Evolutionary conservation across 202 grass and related monocot genomes (phyloP).

Genomic region (Setaria italica): DNA sequence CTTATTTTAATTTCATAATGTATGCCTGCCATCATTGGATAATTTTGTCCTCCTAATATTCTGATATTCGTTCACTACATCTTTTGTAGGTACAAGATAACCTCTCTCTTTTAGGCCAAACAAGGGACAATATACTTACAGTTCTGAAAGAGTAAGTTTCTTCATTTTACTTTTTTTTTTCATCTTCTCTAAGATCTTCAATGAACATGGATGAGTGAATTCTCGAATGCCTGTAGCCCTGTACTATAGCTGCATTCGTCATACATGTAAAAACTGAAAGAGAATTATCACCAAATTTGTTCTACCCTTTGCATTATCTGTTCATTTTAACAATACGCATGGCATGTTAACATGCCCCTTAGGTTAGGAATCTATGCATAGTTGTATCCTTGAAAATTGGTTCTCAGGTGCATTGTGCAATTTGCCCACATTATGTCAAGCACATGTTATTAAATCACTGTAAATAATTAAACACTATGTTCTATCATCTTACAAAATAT

Average conservation of each 20-base stretch:
- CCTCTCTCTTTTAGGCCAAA: constrained; percentile 70
- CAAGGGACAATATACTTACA: constrained; percentile 75
- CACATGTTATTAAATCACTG: neutral
- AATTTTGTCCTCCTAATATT: constrained; percentile 4
- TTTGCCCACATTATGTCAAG: neutral
- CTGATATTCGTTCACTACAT: constrained; percentile 7
- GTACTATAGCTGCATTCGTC: neutral
- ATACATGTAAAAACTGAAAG: constrained; percentile 6
- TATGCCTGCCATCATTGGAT: neutral
- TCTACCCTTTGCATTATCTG: neutral
- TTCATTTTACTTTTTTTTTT: constrained; percentile 1
- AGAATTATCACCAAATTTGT: constrained; percentile 1
- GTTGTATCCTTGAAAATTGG: neutral
- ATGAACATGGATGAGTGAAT: constrained; percentile 3
- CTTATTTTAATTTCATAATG: neutral
- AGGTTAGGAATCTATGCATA: too few species aligned
- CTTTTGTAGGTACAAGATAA: constrained; percentile 76
- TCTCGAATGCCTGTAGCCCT: neutral
- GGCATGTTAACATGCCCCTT: neutral
- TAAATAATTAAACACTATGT: constrained; percentile 3
- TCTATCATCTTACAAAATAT: neutral
- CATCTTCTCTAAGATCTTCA: neutral
- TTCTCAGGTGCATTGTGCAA: neutral
- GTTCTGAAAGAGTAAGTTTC: constrained; percentile 77
- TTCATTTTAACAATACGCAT: neutral